Percentiles rank a stretch among this genome's conserved stretches.
These are phyloP conservation scores for Biscogniauxia sp. DNA, from an alignment of 2,329 filamentous ascomycete species.

Conservation along the genomic window DNA sequence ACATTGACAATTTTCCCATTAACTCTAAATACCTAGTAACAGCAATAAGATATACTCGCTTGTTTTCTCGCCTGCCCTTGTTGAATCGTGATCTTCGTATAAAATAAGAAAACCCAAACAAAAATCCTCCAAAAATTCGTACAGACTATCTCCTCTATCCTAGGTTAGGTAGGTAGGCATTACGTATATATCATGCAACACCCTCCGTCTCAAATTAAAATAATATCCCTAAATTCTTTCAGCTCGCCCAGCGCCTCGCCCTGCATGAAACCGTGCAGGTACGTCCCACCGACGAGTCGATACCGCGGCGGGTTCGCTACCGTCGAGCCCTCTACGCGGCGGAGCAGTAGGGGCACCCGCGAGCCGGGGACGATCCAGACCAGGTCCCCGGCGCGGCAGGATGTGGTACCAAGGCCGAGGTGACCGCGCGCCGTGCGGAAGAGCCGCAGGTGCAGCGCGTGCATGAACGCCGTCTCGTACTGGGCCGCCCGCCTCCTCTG, in stretches of 20 bases:
- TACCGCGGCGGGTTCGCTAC: slow-evolving; percentile 1
- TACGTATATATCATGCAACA: not conserved
- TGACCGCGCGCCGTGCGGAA: slow-evolving; percentile 18
- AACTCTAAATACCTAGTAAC: too few relatives aligned
- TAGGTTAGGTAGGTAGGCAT: not conserved
- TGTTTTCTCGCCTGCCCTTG: too few relatives aligned
- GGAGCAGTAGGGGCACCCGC: slow-evolving; percentile 19
- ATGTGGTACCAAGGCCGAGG: slow-evolving; percentile 18
- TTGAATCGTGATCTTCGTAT: too few relatives aligned
- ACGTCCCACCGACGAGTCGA: slow-evolving; percentile 20
- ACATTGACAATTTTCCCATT: too few relatives aligned
- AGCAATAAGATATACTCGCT: too few relatives aligned
- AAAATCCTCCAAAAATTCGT: not conserved
- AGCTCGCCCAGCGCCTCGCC: slow-evolving; percentile 14
- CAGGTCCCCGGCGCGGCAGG: slow-evolving; percentile 16
- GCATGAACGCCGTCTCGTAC: slow-evolving; percentile 20
- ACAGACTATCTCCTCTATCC: not conserved
- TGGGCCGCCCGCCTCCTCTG: slow-evolving; percentile 11
- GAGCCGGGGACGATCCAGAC: slow-evolving; percentile 22
- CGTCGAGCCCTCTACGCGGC: not conserved
- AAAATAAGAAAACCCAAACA: too few relatives aligned
- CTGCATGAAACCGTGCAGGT: slow-evolving; percentile 24
- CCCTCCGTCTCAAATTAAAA: slow-evolving; percentile 8
- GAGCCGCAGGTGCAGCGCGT: slow-evolving; percentile 19
- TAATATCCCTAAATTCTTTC: slow-evolving; percentile 12